phyloP scores from a whole-genome alignment of 2,329 filamentous ascomycete genomes.

The Epichloe typhina region DNA sequence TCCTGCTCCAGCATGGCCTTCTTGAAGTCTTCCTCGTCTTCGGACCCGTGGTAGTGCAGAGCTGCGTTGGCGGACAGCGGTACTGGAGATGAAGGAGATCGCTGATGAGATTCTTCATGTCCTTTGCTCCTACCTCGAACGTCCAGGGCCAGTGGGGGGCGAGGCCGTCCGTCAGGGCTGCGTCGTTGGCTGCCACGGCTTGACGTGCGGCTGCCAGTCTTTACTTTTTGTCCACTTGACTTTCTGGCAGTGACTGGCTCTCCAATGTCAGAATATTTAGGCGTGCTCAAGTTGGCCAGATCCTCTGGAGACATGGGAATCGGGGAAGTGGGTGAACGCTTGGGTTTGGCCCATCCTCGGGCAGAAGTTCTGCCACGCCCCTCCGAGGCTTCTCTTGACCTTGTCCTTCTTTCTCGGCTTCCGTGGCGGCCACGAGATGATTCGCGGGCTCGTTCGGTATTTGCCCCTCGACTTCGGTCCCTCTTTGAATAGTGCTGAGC shows the following conservation, averaged over 20 bases:
- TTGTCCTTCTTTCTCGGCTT: conserved; percentile 36
- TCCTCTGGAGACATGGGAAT: conserved; percentile 93
- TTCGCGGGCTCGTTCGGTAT: conserved; percentile 31
- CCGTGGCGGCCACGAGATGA: conserved; percentile 31
- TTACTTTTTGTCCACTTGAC: conserved; percentile 19
- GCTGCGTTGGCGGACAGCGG: conserved; percentile 48
- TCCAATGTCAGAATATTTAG: conserved; percentile 19
- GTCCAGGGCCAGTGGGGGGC: conserved; percentile 27
- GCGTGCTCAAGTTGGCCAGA: conserved; percentile 47
- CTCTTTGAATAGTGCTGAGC: conserved; percentile 50
- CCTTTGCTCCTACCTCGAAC: conserved; percentile 50
- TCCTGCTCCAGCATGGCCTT: conserved; percentile 41
- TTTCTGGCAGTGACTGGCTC: conserved; percentile 35
- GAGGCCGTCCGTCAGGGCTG: conserved; percentile 32
- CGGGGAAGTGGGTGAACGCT: conserved; percentile 82
- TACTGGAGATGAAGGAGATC: conserved; percentile 70
- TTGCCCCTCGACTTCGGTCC: conserved; percentile 41
- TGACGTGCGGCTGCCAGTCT: conserved; percentile 31
- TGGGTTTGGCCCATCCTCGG: conserved; percentile 57
- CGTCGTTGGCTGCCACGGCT: conserved; percentile 34
- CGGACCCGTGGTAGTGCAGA: conserved; percentile 30
- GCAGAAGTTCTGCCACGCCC: conserved; percentile 55
- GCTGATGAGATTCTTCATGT: conserved; percentile 42
- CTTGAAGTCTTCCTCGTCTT: conserved; percentile 51
- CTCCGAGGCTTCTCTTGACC: conserved; percentile 49